These are phyloP conservation scores for Ascochyta lentis DNA, from an alignment of 2,329 filamentous ascomycete genomes.

Conservation along the genomic window DNA sequence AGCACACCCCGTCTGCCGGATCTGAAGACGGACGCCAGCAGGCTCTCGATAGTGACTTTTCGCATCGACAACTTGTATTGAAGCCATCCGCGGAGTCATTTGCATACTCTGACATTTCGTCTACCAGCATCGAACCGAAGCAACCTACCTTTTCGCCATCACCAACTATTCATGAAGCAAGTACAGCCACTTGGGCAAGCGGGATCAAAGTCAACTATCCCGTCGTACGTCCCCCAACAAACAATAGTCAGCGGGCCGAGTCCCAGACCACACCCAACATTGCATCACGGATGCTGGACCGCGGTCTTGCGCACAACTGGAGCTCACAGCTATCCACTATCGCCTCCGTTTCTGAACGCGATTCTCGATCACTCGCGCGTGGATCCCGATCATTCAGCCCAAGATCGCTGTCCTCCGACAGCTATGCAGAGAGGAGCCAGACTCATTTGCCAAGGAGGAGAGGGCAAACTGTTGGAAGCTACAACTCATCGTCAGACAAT, in stretches of 20 bases:
- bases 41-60: constrained; percentile 42
- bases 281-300: constrained; percentile 50
- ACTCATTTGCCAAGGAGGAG: constrained; percentile 35
- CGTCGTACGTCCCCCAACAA: constrained; percentile 44
- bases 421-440: constrained; percentile 32
- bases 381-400: constrained; percentile 41
- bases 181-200: constrained; percentile 42
- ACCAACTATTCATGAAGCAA: constrained; percentile 46
- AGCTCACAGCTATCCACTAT: constrained; percentile 51
- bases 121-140: constrained; percentile 43
- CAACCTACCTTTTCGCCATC: constrained; percentile 36
- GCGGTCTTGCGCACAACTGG: constrained; percentile 47
- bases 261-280: constrained; percentile 43
- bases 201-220: constrained; percentile 47
- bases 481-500: constrained; percentile 44
- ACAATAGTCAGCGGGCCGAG: constrained; percentile 45
- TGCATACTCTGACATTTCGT: constrained; percentile 46
- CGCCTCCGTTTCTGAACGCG: constrained; percentile 46
- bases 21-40: constrained; percentile 39
- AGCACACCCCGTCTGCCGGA: constrained; percentile 36
- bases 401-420: constrained; percentile 43
- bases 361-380: constrained; percentile 43
- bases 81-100: constrained; percentile 44
- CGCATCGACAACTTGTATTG: constrained; percentile 37
- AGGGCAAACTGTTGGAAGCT: constrained; percentile 43